Evolutionary conservation across 257 asterid species (phyloP).

Genomic region (Salvia hispanica): DNA sequence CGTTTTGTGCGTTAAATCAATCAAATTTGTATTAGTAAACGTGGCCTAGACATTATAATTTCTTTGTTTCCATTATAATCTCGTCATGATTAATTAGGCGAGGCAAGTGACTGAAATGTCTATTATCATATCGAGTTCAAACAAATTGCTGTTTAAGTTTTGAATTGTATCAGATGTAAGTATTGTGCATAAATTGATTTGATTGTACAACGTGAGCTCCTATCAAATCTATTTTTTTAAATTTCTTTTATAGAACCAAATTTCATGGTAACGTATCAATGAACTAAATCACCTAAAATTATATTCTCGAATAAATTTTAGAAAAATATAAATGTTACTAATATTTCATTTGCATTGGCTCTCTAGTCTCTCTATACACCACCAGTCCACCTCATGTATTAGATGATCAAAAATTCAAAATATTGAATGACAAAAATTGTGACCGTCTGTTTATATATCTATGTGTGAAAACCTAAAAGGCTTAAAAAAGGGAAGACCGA

Average conservation of each 20-base stretch:
- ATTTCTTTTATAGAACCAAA: too few species aligned
- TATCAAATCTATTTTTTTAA: too few species aligned
- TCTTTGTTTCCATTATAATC: constrained; percentile 3
- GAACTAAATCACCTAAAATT: too few species aligned
- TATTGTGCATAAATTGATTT: not conserved
- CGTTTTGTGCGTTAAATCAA: constrained; percentile 12
- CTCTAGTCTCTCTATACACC: too few species aligned
- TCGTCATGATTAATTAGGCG: not conserved
- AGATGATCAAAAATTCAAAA: too few species aligned
- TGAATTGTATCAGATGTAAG: not conserved
- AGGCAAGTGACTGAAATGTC: not conserved
- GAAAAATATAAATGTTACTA: too few species aligned
- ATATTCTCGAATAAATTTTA: too few species aligned
- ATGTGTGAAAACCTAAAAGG: constrained; percentile 3
- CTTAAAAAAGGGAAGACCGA: too few species aligned
- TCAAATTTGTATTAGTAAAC: not conserved
- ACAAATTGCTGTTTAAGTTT: not conserved
- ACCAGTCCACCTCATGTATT: too few species aligned
- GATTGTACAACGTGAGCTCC: not conserved
- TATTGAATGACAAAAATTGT: not conserved
- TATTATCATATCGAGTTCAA: not conserved
- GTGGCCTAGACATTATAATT: constrained; percentile 25
- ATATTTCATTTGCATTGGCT: too few species aligned
- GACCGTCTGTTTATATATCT: not conserved
- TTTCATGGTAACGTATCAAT: too few species aligned